Base-by-base conservation (phyloP, 129 eudicot species). In the Tanacetum coccineum region DNA sequence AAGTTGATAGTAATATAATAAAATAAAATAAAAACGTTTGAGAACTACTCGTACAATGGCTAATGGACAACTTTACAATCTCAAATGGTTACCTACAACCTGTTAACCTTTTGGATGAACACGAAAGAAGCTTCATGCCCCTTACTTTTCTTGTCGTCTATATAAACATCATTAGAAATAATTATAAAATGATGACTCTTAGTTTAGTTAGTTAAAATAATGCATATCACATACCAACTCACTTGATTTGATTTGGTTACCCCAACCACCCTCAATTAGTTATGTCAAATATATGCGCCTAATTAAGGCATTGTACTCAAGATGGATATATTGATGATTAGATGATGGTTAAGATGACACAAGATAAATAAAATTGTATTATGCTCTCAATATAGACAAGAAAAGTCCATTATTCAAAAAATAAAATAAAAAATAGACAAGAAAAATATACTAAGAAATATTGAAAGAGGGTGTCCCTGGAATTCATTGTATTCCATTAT, bases 171-270 rank as follows among this genome's bases (percentile, higher is more conserved):
- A 67, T 56, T 22, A 14, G 64, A 45, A 26, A 65, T 64, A 57
- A 58, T 74, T 66, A 57, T 18, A 47, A 66, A 40, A 74, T 57
- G 67, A 66, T 74, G 73, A 66, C 68, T 66, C 61, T n/a, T 66
- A 45, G 66, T 22, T 66, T 74, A 64, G 66, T 64, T 64, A 45
- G 72, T 66, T 74, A 65, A 32, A 21, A 48, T 55, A 55, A 42
- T 25, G 47, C 57, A 62, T 22, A 17, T 73, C 52, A 6, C 75
- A 59, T 61, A 64, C 57, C 66, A 73, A 64, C 49, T 74, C 26
- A 73, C 66, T 64, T 64, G 72, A 65, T 73, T 54, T 44, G 66
- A 55, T 65, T 45, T 44, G 32, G 72, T 65, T 65, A 74, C 60
- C 72, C 58, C 72, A 74, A 74, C 71, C 18, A 65, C 67, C 71